phyloP scores from a whole-genome alignment of 768 basidiomycete genomes.

The Leccinum disarticulatum region DNA sequence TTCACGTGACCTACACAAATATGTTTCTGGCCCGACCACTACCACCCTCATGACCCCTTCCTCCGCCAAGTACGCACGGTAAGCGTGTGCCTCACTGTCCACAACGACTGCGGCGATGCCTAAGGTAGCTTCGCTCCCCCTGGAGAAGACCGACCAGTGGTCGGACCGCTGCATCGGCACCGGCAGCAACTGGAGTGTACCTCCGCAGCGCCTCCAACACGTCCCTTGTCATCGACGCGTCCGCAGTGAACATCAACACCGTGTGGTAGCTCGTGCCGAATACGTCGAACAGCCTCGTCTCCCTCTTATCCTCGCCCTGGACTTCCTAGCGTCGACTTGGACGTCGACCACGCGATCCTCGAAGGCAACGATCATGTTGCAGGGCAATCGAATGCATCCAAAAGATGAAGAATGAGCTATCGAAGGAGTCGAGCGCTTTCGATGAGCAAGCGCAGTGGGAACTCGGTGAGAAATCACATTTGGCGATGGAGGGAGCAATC shows the following conservation, averaged over 20 bases:
- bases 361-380: no score
- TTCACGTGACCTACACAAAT: neutral
- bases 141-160: neutral
- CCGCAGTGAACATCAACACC: neutral
- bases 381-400: no score
- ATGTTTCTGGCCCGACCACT: neutral
- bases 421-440: no score
- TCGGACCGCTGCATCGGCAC: neutral
- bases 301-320: neutral
- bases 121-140: neutral
- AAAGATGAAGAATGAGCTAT: no score
- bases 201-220: neutral
- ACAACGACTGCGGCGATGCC: neutral
- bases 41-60: neutral
- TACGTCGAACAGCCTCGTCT: slow-evolving; percentile 23
- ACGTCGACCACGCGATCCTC: neutral
- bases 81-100: neutral
- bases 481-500: no score
- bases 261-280: slow-evolving; percentile 12
- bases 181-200: neutral
- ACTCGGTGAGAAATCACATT: no score
- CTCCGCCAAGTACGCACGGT: neutral
- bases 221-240: neutral
- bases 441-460: no score
- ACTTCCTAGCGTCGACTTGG: slow-evolving; percentile 2